Base-by-base conservation (phyloP, 495 filamentous ascomycete species). In the Amniculicola lignicola region DNA sequence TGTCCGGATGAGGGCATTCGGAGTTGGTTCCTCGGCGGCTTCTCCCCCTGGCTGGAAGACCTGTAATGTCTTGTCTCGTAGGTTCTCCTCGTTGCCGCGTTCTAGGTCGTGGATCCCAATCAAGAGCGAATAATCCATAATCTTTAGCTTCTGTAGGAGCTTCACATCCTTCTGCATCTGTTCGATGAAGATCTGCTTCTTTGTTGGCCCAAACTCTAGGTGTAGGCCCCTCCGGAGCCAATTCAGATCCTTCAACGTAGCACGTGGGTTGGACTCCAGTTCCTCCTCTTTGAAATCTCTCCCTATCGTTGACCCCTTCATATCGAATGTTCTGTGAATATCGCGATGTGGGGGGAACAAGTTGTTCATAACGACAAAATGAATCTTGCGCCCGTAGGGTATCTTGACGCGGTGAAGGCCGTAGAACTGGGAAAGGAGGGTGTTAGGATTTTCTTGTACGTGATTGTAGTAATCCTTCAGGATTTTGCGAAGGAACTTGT, bases 331-430 rank as follows among this genome's bases (percentile, higher is more conserved):
- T 62, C 89, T 82, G 73, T 99, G 93, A 50, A 99, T 96, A 70
- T 99, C 93, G 46, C 91, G 82, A 70, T 99, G 93, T 3, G 93
- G 93, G 15, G 93, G 93, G 63, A 99, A 97, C 16, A 99, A 79
- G 64, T 99, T 99, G 77, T 99, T 99, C 93, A 99, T 99, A 62
- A 99, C 90, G 28, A 99, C 94, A 61, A 99, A 99, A 69, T 99
- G 94, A 55, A 97, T 96, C 75, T 99, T 99, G 56, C 89, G 84
- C 28, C 94, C 93, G 67, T 95, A 99, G 0, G 93, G 91, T 75
- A 96, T 95, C 75, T 99, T 99, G 54, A 99, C 94, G 38, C 93
- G 84, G 72, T 99, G 93, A 15, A 99, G 77, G 37, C 93, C 93
- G 66, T 99, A 99, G 69, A 97, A 99, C 67, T 99, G 93, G 12